These are phyloP conservation scores for Carex sylvatica DNA, from an alignment of 202 grass and related monocot species.

Conservation along the genomic window DNA sequence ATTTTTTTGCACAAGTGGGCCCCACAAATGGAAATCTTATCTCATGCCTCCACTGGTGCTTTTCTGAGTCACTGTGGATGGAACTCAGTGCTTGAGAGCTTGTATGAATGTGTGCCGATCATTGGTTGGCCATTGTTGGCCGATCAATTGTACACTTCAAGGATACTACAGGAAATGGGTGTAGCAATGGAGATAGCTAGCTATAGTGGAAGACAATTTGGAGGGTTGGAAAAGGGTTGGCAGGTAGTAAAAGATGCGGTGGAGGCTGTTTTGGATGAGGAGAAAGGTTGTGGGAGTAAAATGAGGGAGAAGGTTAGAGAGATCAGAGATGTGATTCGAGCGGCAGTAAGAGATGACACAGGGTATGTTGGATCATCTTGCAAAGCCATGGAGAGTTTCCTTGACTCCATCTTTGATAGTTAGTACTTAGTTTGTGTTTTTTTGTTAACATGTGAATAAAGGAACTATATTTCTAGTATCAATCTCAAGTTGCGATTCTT, in stretches of 20 bases:
- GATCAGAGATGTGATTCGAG: slow-evolving; percentile 3
- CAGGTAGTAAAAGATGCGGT: slow-evolving; percentile 20
- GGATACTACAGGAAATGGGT: slow-evolving; percentile 17
- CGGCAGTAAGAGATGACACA: slow-evolving; percentile 5
- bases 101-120: slow-evolving; percentile 5
- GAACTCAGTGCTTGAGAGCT: slow-evolving; percentile 36
- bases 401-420: slow-evolving; percentile 4
- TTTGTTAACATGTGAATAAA: not conserved
- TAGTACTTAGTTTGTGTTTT: not conserved
- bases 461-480: not conserved
- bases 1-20: slow-evolving; percentile 23
- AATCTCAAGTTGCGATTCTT: not conserved
- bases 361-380: slow-evolving; percentile 18
- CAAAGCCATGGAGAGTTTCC: slow-evolving; percentile 19
- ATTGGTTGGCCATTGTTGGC: slow-evolving; percentile 25
- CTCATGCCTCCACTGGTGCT: slow-evolving; percentile 23
- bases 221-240: slow-evolving; percentile 1
- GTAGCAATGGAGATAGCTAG: not conserved
- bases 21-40: slow-evolving; percentile 27
- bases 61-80: slow-evolving; percentile 43
- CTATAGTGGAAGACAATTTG: not conserved
- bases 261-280: not conserved
- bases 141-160: slow-evolving; percentile 28
- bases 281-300: slow-evolving; percentile 20
- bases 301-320: slow-evolving; percentile 23